Evolutionary conservation across 108 stramenopile species (phyloP).

Genomic region (Discostella pseudostelligera): DNA sequence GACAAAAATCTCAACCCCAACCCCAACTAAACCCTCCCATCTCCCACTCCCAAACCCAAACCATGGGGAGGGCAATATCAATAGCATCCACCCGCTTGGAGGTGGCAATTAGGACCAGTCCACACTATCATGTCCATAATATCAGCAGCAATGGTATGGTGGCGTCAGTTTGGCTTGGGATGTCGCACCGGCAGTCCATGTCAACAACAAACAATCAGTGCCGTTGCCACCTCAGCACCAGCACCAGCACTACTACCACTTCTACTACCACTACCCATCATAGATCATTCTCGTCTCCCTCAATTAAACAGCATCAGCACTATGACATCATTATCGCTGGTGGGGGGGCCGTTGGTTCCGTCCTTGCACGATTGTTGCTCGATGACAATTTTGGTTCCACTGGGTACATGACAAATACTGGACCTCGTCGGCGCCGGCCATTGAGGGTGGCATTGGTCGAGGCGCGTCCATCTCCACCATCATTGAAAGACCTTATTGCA

Average conservation of each 20-base stretch:
- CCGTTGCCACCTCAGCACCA: too few relatives aligned
- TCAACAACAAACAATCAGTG: not conserved
- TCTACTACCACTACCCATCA: not conserved
- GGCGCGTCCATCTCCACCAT: conserved; percentile 32
- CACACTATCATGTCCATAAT: not conserved
- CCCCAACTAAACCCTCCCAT: too few relatives aligned
- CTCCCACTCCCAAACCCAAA: too few relatives aligned
- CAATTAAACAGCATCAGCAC: conserved; percentile 18
- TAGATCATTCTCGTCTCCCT: not conserved
- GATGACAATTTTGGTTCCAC: conserved; percentile 18
- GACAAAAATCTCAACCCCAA: too few relatives aligned
- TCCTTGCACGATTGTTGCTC: conserved; percentile 56
- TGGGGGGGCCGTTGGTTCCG: conserved; percentile 75
- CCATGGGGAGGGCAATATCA: too few relatives aligned
- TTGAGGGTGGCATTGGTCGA: conserved; percentile 44
- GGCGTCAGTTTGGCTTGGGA: not conserved
- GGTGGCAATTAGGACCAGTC: not conserved
- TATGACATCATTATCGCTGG: conserved; percentile 77
- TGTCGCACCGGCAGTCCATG: not conserved
- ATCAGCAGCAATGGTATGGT: not conserved
- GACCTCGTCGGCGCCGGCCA: conserved; percentile 26
- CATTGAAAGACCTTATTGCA: conserved; percentile 3
- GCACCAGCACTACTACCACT: too few relatives aligned
- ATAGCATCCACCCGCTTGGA: too few relatives aligned
- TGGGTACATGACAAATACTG: too few relatives aligned